Percentiles rank a stretch among this genome's conserved stretches.
Evolutionary conservation across 2,329 filamentous ascomycete species (phyloP).

Genomic region (Tolypocladium ovalisporum): DNA sequence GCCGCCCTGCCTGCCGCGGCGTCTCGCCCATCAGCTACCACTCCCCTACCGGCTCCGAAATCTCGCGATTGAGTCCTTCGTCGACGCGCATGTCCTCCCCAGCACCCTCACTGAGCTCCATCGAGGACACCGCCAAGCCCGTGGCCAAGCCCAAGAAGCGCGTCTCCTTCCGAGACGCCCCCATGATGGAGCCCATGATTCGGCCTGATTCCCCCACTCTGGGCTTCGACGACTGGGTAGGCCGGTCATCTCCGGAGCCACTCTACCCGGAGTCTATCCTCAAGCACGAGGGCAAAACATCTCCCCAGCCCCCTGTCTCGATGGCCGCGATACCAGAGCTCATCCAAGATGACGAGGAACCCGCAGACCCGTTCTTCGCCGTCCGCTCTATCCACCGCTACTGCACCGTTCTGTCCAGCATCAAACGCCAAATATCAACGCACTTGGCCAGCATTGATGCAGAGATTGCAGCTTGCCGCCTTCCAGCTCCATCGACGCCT

Average conservation of each 20-base stretch:
- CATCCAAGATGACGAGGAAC: slow-evolving; percentile 5
- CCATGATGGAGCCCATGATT: slow-evolving; percentile 32
- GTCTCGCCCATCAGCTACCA: slow-evolving; percentile 28
- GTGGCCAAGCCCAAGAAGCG: slow-evolving; percentile 24
- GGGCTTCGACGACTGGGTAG: slow-evolving; percentile 37
- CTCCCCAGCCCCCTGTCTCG: background rate
- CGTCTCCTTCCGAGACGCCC: slow-evolving; percentile 24
- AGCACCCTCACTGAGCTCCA: slow-evolving; percentile 23
- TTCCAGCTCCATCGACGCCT: slow-evolving; percentile 8
- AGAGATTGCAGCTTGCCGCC: slow-evolving; percentile 20
- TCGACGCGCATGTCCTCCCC: slow-evolving; percentile 36
- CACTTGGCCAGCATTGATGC: slow-evolving; percentile 36
- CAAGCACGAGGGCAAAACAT: slow-evolving; percentile 2
- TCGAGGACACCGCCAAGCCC: slow-evolving; percentile 5
- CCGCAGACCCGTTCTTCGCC: slow-evolving; percentile 26
- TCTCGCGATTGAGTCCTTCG: slow-evolving; percentile 31
- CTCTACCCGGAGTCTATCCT: slow-evolving; percentile 10
- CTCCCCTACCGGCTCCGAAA: slow-evolving; percentile 35
- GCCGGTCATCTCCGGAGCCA: slow-evolving; percentile 9
- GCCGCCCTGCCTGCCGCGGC: slow-evolving; percentile 26
- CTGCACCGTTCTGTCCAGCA: slow-evolving; percentile 33
- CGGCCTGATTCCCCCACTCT: slow-evolving; percentile 51
- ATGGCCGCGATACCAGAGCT: slow-evolving; percentile 4
- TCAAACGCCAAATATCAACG: slow-evolving; percentile 36
- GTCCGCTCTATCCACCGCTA: slow-evolving; percentile 36